phyloP scores from a whole-genome alignment of 2,329 filamentous ascomycete species.

The Talaromyces sp. region DNA sequence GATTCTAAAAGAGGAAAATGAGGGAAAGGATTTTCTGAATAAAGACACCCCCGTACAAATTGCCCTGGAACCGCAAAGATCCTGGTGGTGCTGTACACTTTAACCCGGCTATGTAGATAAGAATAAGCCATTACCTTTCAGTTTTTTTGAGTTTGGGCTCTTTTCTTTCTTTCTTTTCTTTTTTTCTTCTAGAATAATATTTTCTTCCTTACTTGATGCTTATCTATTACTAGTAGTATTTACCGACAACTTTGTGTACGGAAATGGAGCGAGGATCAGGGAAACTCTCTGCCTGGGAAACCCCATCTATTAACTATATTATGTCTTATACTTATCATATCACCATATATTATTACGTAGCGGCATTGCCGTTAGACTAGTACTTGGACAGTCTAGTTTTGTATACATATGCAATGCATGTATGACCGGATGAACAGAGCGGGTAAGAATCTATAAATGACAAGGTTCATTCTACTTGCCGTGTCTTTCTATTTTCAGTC shows the following conservation, averaged over 20 bases:
- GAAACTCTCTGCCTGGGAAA: neutral
- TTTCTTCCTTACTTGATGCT: neutral
- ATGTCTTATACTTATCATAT: neutral
- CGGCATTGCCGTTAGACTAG: neutral
- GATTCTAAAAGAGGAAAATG: neutral
- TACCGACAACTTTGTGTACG: neutral
- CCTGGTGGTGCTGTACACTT: neutral
- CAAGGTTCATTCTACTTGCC: neutral
- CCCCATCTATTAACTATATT: neutral
- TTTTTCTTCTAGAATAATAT: neutral
- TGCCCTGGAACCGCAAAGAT: neutral
- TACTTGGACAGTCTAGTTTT: neutral
- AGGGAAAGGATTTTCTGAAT: neutral
- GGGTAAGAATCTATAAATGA: neutral
- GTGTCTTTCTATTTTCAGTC: neutral
- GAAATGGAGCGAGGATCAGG: neutral
- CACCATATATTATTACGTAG: neutral
- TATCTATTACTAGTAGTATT: neutral
- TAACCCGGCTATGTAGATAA: neutral
- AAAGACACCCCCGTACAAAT: neutral
- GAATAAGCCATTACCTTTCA: neutral
- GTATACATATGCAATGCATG: neutral
- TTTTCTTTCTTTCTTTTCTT: neutral
- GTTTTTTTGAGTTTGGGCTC: neutral
- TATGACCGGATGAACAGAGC: neutral